Evolutionary conservation across 306 rosid species (phyloP), one percentile per base, ranked within the genome.

Genomic region (Gleditsia sinensis): DNA sequence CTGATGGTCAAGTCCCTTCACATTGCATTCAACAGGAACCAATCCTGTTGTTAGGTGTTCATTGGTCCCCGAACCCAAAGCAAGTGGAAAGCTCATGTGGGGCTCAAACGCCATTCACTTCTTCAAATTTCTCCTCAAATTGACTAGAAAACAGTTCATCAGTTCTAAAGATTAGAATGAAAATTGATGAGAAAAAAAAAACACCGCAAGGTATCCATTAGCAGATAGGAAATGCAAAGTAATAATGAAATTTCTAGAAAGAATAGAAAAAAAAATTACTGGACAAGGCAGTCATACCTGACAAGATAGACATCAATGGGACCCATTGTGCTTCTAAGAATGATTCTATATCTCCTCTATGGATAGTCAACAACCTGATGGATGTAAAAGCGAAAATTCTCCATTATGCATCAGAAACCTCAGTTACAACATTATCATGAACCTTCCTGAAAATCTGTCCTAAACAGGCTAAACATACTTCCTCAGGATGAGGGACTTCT

Each of bases 311-410:
- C 97, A 82, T 95, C 99, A 71, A 95, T 90, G 33, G 99, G 98
- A 42, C 99, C 99, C 99, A 95, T 95, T 58, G 99, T 86, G 86
- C 99, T 95, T 88, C 99, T 88, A 54, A 95, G 96, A 79, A 95
- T 91, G 74, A 92, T 82, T 79, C 98, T 84, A 78, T 95, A 95
- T 90, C 96, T 90, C 78, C 97, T 87, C 72, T 88, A 97, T 24
- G 84, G 91, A 90, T 88, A 88, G 80, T 95, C 99, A 50, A 85
- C 96, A 66, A 90, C 96, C 99, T 95, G 86, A 71, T n/a, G n/a
- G n/a, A n/a, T n/a, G n/a, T n/a, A n/a, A n/a, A n/a, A n/a, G n/a
- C n/a, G n/a, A n/a, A n/a, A n/a, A n/a, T n/a, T n/a, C n/a, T n/a
- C 75, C 62, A 69, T 81, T 74, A 76, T 30, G 69, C 62, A 74